Percentiles rank a stretch among this genome's conserved stretches.
Evolutionary conservation across 2,329 filamentous ascomycete species (phyloP).

Genomic region (Mycosphaerella sp.): DNA sequence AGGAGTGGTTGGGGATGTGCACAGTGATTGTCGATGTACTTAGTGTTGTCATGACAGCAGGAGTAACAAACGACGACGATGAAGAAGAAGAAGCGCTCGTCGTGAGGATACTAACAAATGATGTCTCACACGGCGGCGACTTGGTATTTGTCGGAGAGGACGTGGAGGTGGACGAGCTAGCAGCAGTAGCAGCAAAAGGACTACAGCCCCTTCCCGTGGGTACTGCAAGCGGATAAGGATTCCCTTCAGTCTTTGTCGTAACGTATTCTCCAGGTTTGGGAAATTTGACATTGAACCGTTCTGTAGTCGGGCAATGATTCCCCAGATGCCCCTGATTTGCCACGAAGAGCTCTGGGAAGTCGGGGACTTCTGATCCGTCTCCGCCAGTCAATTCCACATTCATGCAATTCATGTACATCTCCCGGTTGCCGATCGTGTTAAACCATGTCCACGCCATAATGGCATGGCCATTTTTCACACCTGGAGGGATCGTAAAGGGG

Average conservation of each 20-base stretch:
- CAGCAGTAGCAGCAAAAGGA: background rate
- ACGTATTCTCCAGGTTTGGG: constrained; percentile 58
- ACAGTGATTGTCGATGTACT: background rate
- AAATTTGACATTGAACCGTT: constrained; percentile 56
- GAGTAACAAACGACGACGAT: background rate
- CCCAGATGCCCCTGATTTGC: constrained; percentile 57
- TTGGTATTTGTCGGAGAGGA: background rate
- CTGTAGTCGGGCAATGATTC: constrained; percentile 47
- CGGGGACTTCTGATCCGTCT: constrained; percentile 50
- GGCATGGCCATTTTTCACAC: constrained; percentile 68
- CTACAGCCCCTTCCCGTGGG: constrained; percentile 22
- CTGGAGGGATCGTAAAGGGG: constrained; percentile 63
- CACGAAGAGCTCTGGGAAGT: constrained; percentile 67
- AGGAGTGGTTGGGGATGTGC: background rate
- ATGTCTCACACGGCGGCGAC: too few species aligned
- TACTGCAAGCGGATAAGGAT: constrained; percentile 21
- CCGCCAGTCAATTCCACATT: constrained; percentile 47
- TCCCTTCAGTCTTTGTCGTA: constrained; percentile 35
- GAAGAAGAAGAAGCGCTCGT: too few species aligned
- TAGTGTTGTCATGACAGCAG: constrained; percentile 3
- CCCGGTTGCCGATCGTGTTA: constrained; percentile 84
- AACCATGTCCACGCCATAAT: constrained; percentile 92
- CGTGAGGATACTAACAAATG: too few species aligned
- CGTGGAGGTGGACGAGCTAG: background rate
- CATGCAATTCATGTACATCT: constrained; percentile 74